Percentiles rank a stretch among this genome's conserved stretches.
These are phyloP conservation scores for Smithsoniella earleae DNA, from an alignment of 163 green algal species.

Conservation along the genomic window DNA sequence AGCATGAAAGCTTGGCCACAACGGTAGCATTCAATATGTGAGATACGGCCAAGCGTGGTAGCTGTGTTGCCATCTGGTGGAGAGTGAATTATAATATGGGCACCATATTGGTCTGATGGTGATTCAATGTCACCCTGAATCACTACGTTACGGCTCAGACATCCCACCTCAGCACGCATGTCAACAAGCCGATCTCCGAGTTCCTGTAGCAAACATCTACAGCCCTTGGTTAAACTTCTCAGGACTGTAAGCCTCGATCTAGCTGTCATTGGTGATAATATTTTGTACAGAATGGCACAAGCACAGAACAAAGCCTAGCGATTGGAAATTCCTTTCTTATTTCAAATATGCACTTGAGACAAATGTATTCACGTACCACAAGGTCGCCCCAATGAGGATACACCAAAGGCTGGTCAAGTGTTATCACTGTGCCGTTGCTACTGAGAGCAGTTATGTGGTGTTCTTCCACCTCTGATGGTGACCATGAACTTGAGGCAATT, in stretches of 20 bases:
- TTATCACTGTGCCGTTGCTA: conserved; percentile 21
- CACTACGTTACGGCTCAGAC: conserved; percentile 40
- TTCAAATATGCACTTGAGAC: no score
- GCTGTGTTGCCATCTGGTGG: conserved; percentile 6
- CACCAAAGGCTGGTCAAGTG: conserved; percentile 32
- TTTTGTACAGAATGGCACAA: no score
- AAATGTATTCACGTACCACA: background rate
- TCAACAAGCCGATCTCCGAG: background rate
- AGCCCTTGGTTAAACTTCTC: no score
- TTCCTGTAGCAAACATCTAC: no score
- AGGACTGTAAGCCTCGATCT: no score
- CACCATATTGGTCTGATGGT: conserved; percentile 35
- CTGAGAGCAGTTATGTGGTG: conserved; percentile 33
- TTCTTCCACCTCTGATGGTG: conserved; percentile 34
- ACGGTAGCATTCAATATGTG: conserved; percentile 33
- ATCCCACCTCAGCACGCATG: conserved; percentile 39
- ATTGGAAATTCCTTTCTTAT: no score
- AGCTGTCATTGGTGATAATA: no score
- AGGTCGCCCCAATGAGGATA: conserved; percentile 37
- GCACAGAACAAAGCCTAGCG: no score
- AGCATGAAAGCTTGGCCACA: conserved; percentile 40
- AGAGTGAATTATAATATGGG: conserved; percentile 37
- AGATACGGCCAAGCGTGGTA: conserved; percentile 27
- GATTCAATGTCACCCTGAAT: conserved; percentile 35
- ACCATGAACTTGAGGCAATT: conserved; percentile 35